Percentiles rank a stretch among this genome's conserved stretches.
These are phyloP conservation scores for Trichoderma aggressivum DNA, from an alignment of 2,329 filamentous ascomycete genomes.

Conservation along the genomic window DNA sequence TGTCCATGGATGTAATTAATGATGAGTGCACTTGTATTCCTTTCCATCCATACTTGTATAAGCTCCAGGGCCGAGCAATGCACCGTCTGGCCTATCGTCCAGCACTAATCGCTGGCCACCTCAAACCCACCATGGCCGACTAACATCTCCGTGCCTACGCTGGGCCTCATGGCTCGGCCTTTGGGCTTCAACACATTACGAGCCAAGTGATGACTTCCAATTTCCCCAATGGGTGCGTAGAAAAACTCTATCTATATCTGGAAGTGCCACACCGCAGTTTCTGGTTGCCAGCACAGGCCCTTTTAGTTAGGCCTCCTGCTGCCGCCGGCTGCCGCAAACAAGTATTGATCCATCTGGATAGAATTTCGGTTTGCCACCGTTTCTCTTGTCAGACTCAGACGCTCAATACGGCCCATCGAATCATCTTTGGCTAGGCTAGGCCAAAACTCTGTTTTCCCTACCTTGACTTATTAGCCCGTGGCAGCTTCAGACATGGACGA, in stretches of 20 bases:
- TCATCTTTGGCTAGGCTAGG: background rate
- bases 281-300: background rate
- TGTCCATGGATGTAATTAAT: background rate
- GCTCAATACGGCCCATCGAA: background rate
- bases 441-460: background rate
- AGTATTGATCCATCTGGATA: background rate
- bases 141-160: background rate
- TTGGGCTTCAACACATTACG: background rate
- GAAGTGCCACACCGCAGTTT: background rate
- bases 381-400: conserved; percentile 1
- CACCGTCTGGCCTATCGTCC: background rate
- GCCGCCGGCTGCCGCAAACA: conserved; percentile 6
- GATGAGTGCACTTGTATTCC: background rate
- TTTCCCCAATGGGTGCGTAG: background rate
- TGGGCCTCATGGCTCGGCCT: background rate
- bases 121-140: background rate
- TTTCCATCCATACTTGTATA: background rate
- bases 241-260: background rate
- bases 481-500: background rate
- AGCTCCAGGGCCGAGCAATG: background rate
- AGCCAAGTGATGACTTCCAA: background rate
- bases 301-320: conserved; percentile 11
- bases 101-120: background rate
- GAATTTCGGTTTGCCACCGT: background rate
- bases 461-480: background rate